Evolutionary conservation across 768 basidiomycete genomes (phyloP), one percentile per base, ranked within the genome.

Genomic region (Boletus bicolor): DNA sequence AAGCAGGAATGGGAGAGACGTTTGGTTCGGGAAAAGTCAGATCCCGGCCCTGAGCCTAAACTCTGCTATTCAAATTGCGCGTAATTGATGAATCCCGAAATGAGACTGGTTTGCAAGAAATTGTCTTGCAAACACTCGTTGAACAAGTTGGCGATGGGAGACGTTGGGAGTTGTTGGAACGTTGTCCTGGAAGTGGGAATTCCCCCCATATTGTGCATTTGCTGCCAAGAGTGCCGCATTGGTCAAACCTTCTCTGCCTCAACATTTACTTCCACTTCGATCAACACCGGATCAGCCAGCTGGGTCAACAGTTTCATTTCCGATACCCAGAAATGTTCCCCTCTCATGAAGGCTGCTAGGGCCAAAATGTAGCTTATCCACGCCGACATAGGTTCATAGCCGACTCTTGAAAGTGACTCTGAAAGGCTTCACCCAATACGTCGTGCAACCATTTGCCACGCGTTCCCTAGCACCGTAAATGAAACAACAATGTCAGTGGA

Each of bases 41-140:
- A 32, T 21, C 7, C 26, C 52, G 44, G 44, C 60, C 59, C 59
- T 61, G 59, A 53, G 24, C 15, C 34, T 36, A 15, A n/a, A 37
- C 36, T 4, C 8, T 34, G 14, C 8, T 17, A 36, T 48, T 48
- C 21, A 48, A 36, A 36, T 48, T 17, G 48, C 59, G 47, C 28
- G 28, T 7, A 30, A 1, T 30, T 41, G 39, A 21, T 42, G 21
- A 41, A 19, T 19, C 39, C 11, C 39, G 11, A 21, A 24, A 2
- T 5, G 7, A 21, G 36, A 21, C 41, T 39, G 36, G 17, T n/a
- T 21, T 4, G 7, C 34, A 35, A 49, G 44, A 30, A 26, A 30
- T 19, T 9, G 46, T 24, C 46, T 11, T 6, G 17, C 24, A 43
- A 12, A 28, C 11, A 19, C 37, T 30, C 14, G 30, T 28, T 28